These are phyloP conservation scores for Solanum virginianum DNA, from an alignment of 257 asterid species.

Conservation along the genomic window DNA sequence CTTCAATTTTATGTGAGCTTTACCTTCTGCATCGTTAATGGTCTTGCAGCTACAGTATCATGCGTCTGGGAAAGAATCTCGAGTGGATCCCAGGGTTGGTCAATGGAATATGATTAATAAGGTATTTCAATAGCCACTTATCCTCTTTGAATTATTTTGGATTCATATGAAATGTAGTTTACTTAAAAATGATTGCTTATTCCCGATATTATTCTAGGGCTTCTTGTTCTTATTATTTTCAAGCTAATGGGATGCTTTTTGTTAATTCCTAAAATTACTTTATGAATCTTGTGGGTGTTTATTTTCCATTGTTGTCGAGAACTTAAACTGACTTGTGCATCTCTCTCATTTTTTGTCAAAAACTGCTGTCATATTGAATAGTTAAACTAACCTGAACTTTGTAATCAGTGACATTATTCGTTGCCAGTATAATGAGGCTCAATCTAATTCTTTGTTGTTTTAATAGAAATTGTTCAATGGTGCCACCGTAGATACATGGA, in stretches of 20 bases:
- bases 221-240: not conserved
- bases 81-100: conserved; percentile 49
- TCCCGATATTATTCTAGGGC: not conserved
- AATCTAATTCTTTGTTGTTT: not conserved
- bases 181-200: not conserved
- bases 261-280: not conserved
- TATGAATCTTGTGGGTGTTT: not conserved
- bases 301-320: not conserved
- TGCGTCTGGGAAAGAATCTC: conserved; percentile 27
- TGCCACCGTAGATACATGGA: conserved; percentile 49
- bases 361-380: not conserved
- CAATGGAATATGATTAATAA: conserved; percentile 79
- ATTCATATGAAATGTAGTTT: not conserved
- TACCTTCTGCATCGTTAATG: not conserved
- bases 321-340: not conserved
- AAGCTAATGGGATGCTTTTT: not conserved
- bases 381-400: not conserved
- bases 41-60: conserved; percentile 53
- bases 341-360: not conserved
- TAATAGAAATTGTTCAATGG: conserved; percentile 70
- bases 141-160: not conserved
- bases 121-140: conserved; percentile 16
- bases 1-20: not conserved
- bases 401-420: not conserved
- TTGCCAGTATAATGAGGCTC: not conserved